Percentiles rank a stretch among this genome's conserved stretches.
Evolutionary conservation across 2,329 filamentous ascomycete species (phyloP).

Genomic region (Aspergillus hortae): DNA sequence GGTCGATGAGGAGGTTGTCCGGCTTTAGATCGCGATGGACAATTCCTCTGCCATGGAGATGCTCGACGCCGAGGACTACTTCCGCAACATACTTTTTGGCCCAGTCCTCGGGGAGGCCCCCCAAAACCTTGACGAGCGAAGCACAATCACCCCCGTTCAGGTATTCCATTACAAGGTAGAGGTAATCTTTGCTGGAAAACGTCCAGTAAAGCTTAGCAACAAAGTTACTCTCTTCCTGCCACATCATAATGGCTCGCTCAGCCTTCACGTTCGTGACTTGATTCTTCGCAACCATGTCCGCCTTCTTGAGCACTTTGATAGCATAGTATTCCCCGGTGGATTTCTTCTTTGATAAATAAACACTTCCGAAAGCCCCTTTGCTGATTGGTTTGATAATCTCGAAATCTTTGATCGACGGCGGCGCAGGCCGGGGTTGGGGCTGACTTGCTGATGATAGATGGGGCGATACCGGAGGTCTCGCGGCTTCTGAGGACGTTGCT

Average conservation of each 20-base stretch:
- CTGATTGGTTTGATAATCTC: slow-evolving; percentile 99
- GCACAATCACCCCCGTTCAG: slow-evolving; percentile 96
- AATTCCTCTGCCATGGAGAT: slow-evolving; percentile 89
- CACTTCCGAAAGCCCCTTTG: slow-evolving; percentile 96
- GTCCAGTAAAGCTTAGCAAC: slow-evolving; percentile 99
- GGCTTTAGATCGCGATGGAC: slow-evolving; percentile 97
- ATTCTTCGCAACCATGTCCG: slow-evolving; percentile 99
- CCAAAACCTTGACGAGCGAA: slow-evolving; percentile 89
- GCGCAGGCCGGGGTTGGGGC: slow-evolving; percentile 80
- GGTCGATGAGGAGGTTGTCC: slow-evolving; percentile 94
- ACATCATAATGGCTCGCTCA: slow-evolving; percentile 99
- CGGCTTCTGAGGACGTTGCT: slow-evolving; percentile 70
- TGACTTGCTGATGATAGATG: slow-evolving; percentile 73
- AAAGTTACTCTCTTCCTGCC: slow-evolving; percentile 98
- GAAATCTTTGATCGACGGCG: slow-evolving; percentile 97
- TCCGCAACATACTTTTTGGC: slow-evolving; percentile 96
- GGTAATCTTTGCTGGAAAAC: slow-evolving; percentile 97
- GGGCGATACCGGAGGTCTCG: slow-evolving; percentile 73
- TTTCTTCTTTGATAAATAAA: slow-evolving; percentile 98
- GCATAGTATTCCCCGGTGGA: slow-evolving; percentile 97
- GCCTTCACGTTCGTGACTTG: slow-evolving; percentile 99
- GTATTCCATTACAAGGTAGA: slow-evolving; percentile 99
- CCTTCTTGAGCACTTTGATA: slow-evolving; percentile 97
- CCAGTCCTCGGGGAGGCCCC: slow-evolving; percentile 93
- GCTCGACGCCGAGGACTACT: slow-evolving; percentile 93